A percentile compares a stretch with the other conserved stretches of the same genome.
These are phyloP conservation scores for Phyllosticta citribraziliensis DNA, from an alignment of 2,329 filamentous ascomycete species.

Conservation along the genomic window DNA sequence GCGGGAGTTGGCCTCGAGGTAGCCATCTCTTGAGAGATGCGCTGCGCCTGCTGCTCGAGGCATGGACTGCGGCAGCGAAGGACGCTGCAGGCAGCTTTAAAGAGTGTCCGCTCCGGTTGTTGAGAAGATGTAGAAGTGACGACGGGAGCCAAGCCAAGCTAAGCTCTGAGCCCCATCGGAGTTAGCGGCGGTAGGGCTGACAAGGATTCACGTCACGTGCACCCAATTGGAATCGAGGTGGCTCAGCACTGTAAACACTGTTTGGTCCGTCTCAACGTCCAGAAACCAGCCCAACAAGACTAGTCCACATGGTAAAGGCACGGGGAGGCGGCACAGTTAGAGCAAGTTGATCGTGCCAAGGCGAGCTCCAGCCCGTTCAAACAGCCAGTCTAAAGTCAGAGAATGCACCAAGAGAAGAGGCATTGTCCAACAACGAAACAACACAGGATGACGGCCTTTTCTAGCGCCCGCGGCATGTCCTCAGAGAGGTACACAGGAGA, in stretches of 20 bases:
- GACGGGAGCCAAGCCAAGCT: background rate
- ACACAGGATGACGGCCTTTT: background rate
- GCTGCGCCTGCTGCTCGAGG: slow-evolving; percentile 1
- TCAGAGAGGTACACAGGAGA: background rate
- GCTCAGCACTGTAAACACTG: background rate
- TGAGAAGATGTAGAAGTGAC: background rate
- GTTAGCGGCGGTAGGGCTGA: background rate
- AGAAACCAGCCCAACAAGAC: background rate
- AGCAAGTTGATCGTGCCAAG: background rate
- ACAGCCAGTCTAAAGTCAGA: background rate
- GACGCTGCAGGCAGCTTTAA: background rate
- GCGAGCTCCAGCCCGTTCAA: background rate
- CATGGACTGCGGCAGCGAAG: background rate
- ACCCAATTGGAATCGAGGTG: background rate
- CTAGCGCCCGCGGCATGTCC: background rate
- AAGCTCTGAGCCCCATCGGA: background rate
- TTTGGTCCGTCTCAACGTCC: background rate
- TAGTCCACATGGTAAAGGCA: background rate
- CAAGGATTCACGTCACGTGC: background rate
- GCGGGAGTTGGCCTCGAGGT: background rate
- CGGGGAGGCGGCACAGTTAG: background rate
- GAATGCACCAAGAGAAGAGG: background rate
- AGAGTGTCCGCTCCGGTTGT: background rate
- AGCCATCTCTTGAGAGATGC: slow-evolving; percentile 7
- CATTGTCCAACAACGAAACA: background rate